A percentile compares a stretch with the other conserved stretches of the same genome.
Conservation (phyloP, 1,284 basidiomycete genomes). For the Caloboletus inedulis region DNA sequence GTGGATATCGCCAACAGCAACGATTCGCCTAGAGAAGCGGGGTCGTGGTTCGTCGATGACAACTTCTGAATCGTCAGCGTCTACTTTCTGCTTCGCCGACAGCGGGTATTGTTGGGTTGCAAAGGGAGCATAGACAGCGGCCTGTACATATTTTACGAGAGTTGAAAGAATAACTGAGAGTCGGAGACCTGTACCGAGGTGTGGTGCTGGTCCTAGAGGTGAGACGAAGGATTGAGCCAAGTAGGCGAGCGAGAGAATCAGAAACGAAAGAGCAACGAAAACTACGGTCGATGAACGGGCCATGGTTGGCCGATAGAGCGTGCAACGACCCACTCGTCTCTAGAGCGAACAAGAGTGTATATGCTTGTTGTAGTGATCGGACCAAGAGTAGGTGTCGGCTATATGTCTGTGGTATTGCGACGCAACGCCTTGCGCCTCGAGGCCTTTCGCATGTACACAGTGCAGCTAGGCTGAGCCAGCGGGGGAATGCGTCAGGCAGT, state of each 20-base stretch:
- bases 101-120: slow-evolving; percentile 18
- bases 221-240: slow-evolving; percentile 32
- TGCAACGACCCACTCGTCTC: slow-evolving; percentile 4
- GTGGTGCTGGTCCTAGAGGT: slow-evolving; percentile 33
- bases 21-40: slow-evolving; percentile 39
- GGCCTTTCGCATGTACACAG: slow-evolving; percentile 23
- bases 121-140: slow-evolving; percentile 21
- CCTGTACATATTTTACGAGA: slow-evolving; percentile 26
- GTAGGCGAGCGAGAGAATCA: slow-evolving; percentile 33
- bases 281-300: slow-evolving; percentile 19
- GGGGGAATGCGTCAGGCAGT: slow-evolving; percentile 23
- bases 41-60: slow-evolving; percentile 27
- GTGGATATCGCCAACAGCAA: slow-evolving; percentile 70
- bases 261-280: slow-evolving; percentile 26
- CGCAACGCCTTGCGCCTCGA: slow-evolving; percentile 23
- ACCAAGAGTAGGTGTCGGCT: slow-evolving; percentile 12
- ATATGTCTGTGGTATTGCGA: slow-evolving; percentile 13
- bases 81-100: slow-evolving; percentile 2
- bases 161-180: slow-evolving; percentile 26
- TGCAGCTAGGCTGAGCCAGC: slow-evolving; percentile 14
- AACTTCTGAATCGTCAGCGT: slow-evolving; percentile 11
- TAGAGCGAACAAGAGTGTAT: slow-evolving; percentile 2
- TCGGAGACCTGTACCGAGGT: slow-evolving; percentile 26
- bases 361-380: slow-evolving; percentile 6
- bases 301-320: slow-evolving; percentile 17